phyloP scores from a whole-genome alignment of 2,329 filamentous ascomycete species.

The Geoglossum cookeanum region DNA sequence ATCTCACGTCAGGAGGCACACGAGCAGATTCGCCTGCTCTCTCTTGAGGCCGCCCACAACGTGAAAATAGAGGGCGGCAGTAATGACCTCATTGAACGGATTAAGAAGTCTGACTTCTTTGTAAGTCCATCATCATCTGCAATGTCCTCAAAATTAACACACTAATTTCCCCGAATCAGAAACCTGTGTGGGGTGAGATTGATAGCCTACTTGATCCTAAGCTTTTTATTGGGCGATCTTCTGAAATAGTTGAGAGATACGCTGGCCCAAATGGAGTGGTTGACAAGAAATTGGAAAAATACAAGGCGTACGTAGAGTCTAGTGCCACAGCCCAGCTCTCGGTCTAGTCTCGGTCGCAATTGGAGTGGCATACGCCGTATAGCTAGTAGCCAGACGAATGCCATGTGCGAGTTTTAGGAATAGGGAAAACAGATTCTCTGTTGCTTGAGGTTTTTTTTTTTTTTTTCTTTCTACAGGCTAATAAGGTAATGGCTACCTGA shows the following conservation, averaged over 20 bases:
- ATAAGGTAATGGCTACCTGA: no score
- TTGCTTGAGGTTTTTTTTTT: no score
- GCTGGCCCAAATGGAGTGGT: conserved; percentile 15
- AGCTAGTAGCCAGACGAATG: no score
- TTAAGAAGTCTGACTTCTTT: conserved; percentile 57
- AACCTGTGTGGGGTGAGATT: conserved; percentile 18
- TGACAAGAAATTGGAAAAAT: conserved; percentile 7
- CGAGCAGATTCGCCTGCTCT: conserved; percentile 70
- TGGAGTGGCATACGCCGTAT: no score
- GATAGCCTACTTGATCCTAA: conserved; percentile 19
- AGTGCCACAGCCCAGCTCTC: no score
- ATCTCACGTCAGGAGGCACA: conserved; percentile 63
- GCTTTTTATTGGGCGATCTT: conserved; percentile 20
- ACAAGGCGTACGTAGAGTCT: no score
- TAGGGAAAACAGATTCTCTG: no score
- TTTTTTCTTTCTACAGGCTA: no score
- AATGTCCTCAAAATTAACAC: no score
- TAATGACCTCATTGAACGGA: conserved; percentile 68
- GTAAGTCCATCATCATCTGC: conserved; percentile 18
- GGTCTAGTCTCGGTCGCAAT: no score
- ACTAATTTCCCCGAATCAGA: no score
- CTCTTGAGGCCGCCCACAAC: conserved; percentile 50
- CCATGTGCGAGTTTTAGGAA: no score
- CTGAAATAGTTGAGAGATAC: conserved; percentile 22
- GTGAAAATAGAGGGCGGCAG: conserved; percentile 54